Conservation (phyloP, 176 grass and related monocot species). For the Paspalum notatum region DNA sequence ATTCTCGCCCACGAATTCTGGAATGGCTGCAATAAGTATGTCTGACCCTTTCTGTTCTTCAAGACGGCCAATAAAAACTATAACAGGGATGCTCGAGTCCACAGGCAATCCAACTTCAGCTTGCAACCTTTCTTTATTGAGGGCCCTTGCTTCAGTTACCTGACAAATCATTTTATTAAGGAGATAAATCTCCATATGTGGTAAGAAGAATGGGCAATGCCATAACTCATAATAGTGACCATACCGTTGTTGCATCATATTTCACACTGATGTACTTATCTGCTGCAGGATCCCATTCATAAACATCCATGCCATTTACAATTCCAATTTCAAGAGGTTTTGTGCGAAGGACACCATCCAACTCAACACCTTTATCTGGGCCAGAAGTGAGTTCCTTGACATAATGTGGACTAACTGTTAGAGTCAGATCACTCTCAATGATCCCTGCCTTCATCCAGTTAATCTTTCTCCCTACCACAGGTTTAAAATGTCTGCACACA, state of each 20-base stretch:
- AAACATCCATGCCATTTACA: constrained; percentile 90
- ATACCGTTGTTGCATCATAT: constrained; percentile 79
- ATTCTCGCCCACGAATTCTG: constrained; percentile 76
- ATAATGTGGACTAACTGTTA: constrained; percentile 91
- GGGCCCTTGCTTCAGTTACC: constrained; percentile 78
- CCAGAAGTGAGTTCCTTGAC: constrained; percentile 87
- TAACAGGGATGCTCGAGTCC: constrained; percentile 61
- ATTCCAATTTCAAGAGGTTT: constrained; percentile 67
- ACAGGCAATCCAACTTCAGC: constrained; percentile 87
- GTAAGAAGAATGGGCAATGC: not conserved
- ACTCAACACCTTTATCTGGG: constrained; percentile 70
- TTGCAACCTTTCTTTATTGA: constrained; percentile 92
- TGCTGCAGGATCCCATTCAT: constrained; percentile 80
- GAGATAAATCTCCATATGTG: constrained; percentile 25
- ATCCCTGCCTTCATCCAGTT: constrained; percentile 97
- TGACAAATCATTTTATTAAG: constrained; percentile 42
- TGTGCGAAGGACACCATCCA: constrained; percentile 58
- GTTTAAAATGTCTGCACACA: constrained; percentile 65
- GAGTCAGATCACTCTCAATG: constrained; percentile 64
- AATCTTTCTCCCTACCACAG: constrained; percentile 73
- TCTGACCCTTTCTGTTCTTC: constrained; percentile 97
- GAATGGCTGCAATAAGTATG: constrained; percentile 87
- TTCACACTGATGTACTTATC: constrained; percentile 75
- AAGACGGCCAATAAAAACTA: constrained; percentile 83
- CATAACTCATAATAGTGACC: not conserved